Conservation (phyloP, 1,139 yeast genomes). For the Citeromyces hawaiiensis region DNA sequence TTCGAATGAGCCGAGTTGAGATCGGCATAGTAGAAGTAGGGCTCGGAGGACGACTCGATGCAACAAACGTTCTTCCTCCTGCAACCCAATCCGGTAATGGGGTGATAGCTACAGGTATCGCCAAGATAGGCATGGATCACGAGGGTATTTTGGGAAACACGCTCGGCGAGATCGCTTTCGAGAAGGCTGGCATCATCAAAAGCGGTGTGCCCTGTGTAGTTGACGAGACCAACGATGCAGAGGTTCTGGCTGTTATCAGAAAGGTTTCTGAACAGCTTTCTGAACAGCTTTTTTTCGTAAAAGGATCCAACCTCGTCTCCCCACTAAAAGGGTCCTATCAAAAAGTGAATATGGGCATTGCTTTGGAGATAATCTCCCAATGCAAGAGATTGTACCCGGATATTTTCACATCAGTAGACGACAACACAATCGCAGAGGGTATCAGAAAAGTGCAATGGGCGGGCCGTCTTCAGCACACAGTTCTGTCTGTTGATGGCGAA, state of each 20-base stretch:
- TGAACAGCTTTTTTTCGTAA: not conserved
- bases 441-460: constrained; percentile 42
- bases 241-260: constrained; percentile 32
- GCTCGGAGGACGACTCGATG: constrained; percentile 77
- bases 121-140: constrained; percentile 82
- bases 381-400: constrained; percentile 12
- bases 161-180: constrained; percentile 47
- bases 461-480: constrained; percentile 41
- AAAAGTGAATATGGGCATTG: constrained; percentile 51
- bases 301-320: constrained; percentile 15
- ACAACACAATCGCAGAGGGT: constrained; percentile 30
- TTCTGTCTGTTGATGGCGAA: constrained; percentile 11
- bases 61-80: constrained; percentile 52
- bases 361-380: constrained; percentile 34
- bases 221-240: constrained; percentile 50
- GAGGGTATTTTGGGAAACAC: constrained; percentile 60
- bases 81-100: constrained; percentile 15
- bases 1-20: constrained; percentile 42
- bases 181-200: constrained; percentile 81
- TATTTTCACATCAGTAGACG: constrained; percentile 18
- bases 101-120: constrained; percentile 57
- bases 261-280: constrained; percentile 16
- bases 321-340: constrained; percentile 70
- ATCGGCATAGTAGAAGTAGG: constrained; percentile 85
- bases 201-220: constrained; percentile 46